These are phyloP conservation scores for Sporothrix schenckii DNA, from an alignment of 2,329 filamentous ascomycete species.

Conservation along the genomic window DNA sequence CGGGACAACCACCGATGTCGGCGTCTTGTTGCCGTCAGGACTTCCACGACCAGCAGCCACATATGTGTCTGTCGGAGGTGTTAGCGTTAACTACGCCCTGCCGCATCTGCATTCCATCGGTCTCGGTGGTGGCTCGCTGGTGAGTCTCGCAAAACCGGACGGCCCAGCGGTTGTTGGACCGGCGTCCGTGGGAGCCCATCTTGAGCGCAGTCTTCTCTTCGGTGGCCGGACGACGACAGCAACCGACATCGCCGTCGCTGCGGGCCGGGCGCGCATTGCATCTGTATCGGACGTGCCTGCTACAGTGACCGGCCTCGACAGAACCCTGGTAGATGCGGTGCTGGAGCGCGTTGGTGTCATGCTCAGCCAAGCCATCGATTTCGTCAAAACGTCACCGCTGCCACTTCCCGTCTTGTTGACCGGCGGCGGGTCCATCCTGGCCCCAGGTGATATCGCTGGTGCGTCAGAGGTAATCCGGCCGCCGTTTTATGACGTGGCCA, in stretches of 20 bases:
- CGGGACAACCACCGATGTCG: not conserved
- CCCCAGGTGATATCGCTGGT: not conserved
- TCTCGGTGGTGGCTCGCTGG: not conserved
- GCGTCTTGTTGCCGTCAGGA: not conserved
- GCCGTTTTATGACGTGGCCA: not conserved
- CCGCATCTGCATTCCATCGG: constrained; percentile 5
- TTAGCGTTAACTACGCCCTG: not conserved
- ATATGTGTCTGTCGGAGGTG: not conserved
- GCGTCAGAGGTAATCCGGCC: not conserved
- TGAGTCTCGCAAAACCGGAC: not conserved
- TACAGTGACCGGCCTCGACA: not conserved
- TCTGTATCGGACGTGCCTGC: not conserved
- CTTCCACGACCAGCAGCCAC: not conserved
- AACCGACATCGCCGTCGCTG: not conserved
- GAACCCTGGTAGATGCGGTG: not conserved
- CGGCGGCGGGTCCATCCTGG: not conserved
- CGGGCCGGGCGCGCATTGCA: not conserved
- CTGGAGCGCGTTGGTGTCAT: not conserved
- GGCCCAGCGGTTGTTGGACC: not conserved
- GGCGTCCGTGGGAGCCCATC: not conserved
- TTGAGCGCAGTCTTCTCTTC: not conserved
- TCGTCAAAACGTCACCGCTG: not conserved
- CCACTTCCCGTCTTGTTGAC: not conserved
- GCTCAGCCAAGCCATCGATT: not conserved
- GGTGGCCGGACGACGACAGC: not conserved